These are phyloP conservation scores for Colletotrichum sp. DNA, from an alignment of 2,329 filamentous ascomycete species.

Conservation along the genomic window DNA sequence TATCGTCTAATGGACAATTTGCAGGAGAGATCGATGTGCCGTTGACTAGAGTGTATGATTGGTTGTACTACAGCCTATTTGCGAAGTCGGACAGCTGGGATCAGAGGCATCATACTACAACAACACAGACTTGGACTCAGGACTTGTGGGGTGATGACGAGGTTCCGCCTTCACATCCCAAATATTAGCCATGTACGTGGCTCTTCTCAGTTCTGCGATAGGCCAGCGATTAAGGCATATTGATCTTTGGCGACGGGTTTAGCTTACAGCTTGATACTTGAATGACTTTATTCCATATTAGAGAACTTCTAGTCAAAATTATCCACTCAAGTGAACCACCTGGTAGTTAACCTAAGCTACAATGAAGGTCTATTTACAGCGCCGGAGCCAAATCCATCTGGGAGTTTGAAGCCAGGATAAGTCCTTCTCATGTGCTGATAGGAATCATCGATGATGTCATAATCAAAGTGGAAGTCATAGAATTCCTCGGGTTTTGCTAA, in stretches of 20 bases:
- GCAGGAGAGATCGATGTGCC: background rate
- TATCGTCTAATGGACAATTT: background rate
- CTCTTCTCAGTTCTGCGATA: background rate
- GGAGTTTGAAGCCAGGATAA: background rate
- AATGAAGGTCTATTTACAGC: background rate
- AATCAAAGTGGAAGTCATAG: constrained; percentile 12
- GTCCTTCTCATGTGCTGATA: background rate
- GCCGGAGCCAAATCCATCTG: background rate
- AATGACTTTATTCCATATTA: background rate
- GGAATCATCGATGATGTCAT: constrained; percentile 7
- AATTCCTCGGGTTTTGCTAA: constrained; percentile 17
- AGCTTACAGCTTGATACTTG: background rate
- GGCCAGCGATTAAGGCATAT: background rate
- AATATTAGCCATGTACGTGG: background rate
- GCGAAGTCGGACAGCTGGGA: background rate
- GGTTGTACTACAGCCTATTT: background rate
- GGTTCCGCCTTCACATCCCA: background rate
- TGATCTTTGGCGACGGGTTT: background rate
- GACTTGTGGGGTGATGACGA: background rate
- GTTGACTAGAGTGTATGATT: background rate
- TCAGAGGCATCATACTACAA: background rate
- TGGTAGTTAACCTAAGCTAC: background rate
- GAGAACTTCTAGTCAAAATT: background rate
- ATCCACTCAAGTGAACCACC: background rate
- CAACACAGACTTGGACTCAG: background rate